A percentile compares a stretch with the other conserved stretches of the same genome.
These are phyloP conservation scores for Sporothrix euskadiensis DNA, from an alignment of 2,329 filamentous ascomycete genomes.

Conservation along the genomic window DNA sequence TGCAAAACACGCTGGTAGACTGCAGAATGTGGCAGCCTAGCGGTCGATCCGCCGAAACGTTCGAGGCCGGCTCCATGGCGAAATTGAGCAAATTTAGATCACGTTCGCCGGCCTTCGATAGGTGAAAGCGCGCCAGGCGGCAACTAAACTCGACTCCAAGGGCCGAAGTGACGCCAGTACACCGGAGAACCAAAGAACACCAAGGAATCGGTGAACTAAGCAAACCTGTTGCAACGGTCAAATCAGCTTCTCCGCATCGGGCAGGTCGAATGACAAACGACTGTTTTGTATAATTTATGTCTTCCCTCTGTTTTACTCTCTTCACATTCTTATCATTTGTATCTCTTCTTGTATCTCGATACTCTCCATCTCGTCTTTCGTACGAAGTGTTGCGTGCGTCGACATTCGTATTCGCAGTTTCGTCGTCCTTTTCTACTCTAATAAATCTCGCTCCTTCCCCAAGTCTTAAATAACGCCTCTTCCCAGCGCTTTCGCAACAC, in stretches of 20 bases:
- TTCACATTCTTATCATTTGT: background rate
- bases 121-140: background rate
- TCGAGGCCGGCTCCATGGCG: background rate
- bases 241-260: slow-evolving; percentile 2
- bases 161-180: background rate
- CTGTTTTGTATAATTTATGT: background rate
- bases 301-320: background rate
- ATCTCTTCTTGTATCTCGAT: background rate
- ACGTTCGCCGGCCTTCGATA: slow-evolving; percentile 11
- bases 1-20: background rate
- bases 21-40: slow-evolving; percentile 6
- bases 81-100: background rate
- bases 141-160: background rate
- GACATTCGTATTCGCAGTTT: background rate
- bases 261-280: background rate
- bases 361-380: slow-evolving; percentile 11
- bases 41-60: background rate
- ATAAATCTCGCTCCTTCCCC: background rate
- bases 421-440: background rate
- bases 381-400: background rate
- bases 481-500: background rate
- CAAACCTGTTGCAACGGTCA: background rate
- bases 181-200: background rate
- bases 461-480: background rate
- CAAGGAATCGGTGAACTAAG: background rate